Base-by-base conservation (phyloP, 2,329 filamentous ascomycete species). In the Arthrobotrys entomopaga region DNA sequence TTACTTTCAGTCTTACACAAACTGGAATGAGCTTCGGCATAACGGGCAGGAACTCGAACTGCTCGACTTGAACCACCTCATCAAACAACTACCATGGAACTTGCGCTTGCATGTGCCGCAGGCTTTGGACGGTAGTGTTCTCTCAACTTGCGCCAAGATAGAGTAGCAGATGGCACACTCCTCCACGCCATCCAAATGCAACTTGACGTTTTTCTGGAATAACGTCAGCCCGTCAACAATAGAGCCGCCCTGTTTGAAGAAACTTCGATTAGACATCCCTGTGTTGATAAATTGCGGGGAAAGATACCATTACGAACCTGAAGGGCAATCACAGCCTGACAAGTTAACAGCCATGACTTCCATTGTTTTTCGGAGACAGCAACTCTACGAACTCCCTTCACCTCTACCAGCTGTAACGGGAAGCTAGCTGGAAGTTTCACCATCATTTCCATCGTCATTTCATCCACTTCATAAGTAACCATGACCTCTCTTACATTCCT, bases 121-220 rank as follows among this genome's bases (percentile, higher is more conserved):
- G 64, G 88, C 86, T 85, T 98, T 98, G 81, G 95, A 94, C 0
- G 95, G 95, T 81, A 96, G 88, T 81, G 91, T 90, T 84, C 91
- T 91, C 81, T 97, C 93, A 11, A 77, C 78, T 6, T 87, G 88
- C 16, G 92, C 92, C 76, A 99, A 92, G 80, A 99, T 93, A 72
- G 90, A 93, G 83, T 98, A 98, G 84, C 94, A 98, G 80, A 98
- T 98, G 8, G 95, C 92, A 80, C 95, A 99, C 82, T 99, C 95
- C 19, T 87, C 91, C 82, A 98, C 93, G 40, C 93, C 95, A 83
- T 96, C 95, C 77, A 99, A 86, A 2, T 92, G 91, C 0, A 92
- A 92, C 13, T 90, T 87, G 11, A 99, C 90, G 81, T 98, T 98
- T 76, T 90, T 88, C 76, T 91, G 88, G 85, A 96, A 98, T 7